A percentile compares a stretch with the other conserved stretches of the same genome.
Conservation (phyloP, 768 basidiomycete genomes). For the Cyclocybe aegerita region DNA sequence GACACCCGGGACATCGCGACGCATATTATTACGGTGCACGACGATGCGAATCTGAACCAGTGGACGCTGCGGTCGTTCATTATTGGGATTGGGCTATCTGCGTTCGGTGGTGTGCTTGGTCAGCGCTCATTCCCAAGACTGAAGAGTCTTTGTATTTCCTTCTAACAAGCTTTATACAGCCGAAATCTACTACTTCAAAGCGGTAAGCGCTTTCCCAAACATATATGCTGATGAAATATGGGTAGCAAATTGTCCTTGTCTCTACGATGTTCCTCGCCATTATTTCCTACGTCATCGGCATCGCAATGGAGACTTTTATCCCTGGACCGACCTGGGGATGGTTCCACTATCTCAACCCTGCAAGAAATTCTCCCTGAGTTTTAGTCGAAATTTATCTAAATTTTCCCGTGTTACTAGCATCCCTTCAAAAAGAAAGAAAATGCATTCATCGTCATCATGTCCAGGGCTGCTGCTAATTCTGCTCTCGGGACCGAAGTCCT, state of each 20-base stretch:
- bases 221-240: background rate
- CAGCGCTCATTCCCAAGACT: constrained; percentile 2
- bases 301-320: constrained; percentile 42
- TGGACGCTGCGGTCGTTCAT: constrained; percentile 49
- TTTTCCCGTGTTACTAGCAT: constrained; percentile 29
- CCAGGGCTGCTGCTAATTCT: constrained; percentile 51
- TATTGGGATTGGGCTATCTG: constrained; percentile 45
- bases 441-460: constrained; percentile 58
- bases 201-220: constrained; percentile 28
- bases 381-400: background rate
- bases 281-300: constrained; percentile 50
- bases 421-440: constrained; percentile 64
- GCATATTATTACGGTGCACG: constrained; percentile 42
- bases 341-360: constrained; percentile 54
- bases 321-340: constrained; percentile 42
- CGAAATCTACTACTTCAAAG: constrained; percentile 64
- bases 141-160: background rate
- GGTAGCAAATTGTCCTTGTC: constrained; percentile 49
- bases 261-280: constrained; percentile 56
- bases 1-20: constrained; percentile 49
- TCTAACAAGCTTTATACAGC: constrained; percentile 27
- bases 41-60: constrained; percentile 44
- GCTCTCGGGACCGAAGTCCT: constrained; percentile 55
- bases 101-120: constrained; percentile 53
- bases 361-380: constrained; percentile 17